Evolutionary conservation across 2,329 filamentous ascomycete genomes (phyloP).

Genomic region (Tolypocladium ophioglossoides): DNA sequence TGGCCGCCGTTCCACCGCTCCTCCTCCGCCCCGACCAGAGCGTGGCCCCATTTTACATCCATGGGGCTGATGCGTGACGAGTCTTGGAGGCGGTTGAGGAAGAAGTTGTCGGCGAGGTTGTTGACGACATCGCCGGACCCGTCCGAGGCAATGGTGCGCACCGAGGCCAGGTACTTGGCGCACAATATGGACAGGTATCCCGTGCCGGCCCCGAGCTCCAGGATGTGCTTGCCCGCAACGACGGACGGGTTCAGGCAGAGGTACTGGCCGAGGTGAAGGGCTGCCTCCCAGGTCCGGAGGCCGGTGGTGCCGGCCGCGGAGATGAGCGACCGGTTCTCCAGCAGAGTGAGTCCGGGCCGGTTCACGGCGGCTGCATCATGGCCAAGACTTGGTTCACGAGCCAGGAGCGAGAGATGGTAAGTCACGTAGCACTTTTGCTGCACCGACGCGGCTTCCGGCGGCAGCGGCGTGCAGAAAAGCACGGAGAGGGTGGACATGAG

Average conservation of each 20-base stretch:
- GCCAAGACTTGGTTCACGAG: slow-evolving; percentile 10
- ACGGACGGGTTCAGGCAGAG: slow-evolving; percentile 38
- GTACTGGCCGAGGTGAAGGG: slow-evolving; percentile 61
- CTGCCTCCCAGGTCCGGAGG: slow-evolving; percentile 72
- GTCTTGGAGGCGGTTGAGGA: slow-evolving; percentile 53
- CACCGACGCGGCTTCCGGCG: slow-evolving; percentile 52
- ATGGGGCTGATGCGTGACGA: slow-evolving; percentile 33
- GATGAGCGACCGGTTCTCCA: slow-evolving; percentile 60
- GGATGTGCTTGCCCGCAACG: slow-evolving; percentile 44
- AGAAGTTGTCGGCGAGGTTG: slow-evolving; percentile 55
- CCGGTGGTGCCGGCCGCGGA: slow-evolving; percentile 65
- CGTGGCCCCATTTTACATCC: slow-evolving; percentile 55
- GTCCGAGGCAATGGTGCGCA: slow-evolving; percentile 58
- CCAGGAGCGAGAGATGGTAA: slow-evolving; percentile 41
- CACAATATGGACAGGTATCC: slow-evolving; percentile 67
- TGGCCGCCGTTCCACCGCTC: slow-evolving; percentile 36
- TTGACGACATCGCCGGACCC: slow-evolving; percentile 64
- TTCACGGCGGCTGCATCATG: background rate
- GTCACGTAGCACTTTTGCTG: slow-evolving; percentile 68
- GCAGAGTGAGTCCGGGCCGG: slow-evolving; percentile 41
- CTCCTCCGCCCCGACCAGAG: slow-evolving; percentile 47
- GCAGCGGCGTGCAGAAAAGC: slow-evolving; percentile 52
- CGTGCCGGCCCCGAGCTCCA: slow-evolving; percentile 69
- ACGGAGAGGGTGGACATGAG: slow-evolving; percentile 59
- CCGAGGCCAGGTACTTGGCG: slow-evolving; percentile 51